Percentiles rank a stretch among this genome's conserved stretches.
These are phyloP conservation scores for Flaveria trinervia DNA, from an alignment of 129 eudicot genomes.

Conservation along the genomic window DNA sequence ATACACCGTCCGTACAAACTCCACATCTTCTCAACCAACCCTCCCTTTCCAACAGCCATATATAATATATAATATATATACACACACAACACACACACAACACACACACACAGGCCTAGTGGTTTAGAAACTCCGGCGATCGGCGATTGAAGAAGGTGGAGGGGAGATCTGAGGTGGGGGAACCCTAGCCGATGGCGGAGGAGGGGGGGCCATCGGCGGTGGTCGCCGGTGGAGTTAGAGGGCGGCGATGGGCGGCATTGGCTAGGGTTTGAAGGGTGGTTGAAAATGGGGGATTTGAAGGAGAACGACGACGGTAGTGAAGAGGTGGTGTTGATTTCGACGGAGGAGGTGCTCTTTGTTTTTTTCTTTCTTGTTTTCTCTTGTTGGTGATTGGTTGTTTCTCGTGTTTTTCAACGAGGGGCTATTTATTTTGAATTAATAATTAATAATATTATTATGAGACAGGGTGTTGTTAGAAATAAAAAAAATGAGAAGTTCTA, in stretches of 20 bases:
- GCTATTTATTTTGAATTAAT: constrained; percentile 9
- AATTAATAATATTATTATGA: background rate
- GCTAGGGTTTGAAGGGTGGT: constrained; percentile 50
- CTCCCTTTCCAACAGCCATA: constrained; percentile 47
- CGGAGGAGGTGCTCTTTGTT: constrained; percentile 17
- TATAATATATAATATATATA: no score
- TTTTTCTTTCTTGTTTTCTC: background rate
- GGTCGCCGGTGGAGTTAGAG: constrained; percentile 17
- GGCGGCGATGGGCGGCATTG: constrained; percentile 21
- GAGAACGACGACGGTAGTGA: background rate
- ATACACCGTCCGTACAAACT: constrained; percentile 55
- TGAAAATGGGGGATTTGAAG: constrained; percentile 22
- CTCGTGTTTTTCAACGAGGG: constrained; percentile 44
- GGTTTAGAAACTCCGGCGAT: no score
- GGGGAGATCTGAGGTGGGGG: constrained; percentile 43
- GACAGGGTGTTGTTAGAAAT: no score
- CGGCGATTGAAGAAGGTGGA: constrained; percentile 22
- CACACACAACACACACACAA: no score
- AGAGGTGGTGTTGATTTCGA: constrained; percentile 36
- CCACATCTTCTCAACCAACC: constrained; percentile 62
- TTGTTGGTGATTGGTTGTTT: constrained; percentile 27
- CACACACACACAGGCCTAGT: no score
- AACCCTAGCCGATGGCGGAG: constrained; percentile 50
- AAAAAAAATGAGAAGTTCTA: no score
- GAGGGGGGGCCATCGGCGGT: constrained; percentile 38